phyloP scores from a whole-genome alignment of 2,329 filamentous ascomycete species.

The Graphilbum sp. region DNA sequence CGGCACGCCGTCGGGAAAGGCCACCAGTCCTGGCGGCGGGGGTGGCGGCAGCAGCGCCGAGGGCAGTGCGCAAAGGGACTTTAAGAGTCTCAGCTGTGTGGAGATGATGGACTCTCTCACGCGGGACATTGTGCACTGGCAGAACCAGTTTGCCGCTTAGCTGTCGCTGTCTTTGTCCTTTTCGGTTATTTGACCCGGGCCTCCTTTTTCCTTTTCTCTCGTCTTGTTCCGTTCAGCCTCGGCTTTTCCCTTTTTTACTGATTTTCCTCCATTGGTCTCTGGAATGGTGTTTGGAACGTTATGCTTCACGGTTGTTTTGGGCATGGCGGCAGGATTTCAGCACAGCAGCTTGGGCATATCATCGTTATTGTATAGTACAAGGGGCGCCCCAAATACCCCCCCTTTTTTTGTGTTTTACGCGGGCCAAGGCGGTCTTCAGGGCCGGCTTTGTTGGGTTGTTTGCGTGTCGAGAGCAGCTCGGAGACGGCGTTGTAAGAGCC shows the following conservation, averaged over 20 bases:
- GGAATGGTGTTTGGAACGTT: not conserved
- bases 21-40: not conserved
- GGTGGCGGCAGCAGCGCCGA: not conserved
- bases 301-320: too few relatives aligned
- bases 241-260: not conserved
- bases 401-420: too few relatives aligned
- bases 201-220: not conserved
- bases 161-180: not conserved
- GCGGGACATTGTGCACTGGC: constrained; percentile 69
- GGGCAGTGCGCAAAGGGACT: constrained; percentile 32
- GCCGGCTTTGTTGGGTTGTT: too few relatives aligned
- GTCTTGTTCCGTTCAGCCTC: not conserved
- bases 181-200: not conserved
- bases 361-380: too few relatives aligned
- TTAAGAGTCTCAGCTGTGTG: constrained; percentile 59
- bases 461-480: too few relatives aligned
- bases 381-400: too few relatives aligned
- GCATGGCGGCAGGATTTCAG: too few relatives aligned
- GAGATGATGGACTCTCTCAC: constrained; percentile 88
- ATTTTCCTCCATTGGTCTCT: too few relatives aligned
- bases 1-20: too few relatives aligned
- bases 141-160: constrained; percentile 44
- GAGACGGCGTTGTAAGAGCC: too few relatives aligned
- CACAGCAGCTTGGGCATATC: too few relatives aligned
- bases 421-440: too few relatives aligned